A percentile compares a stretch with the other conserved stretches of the same genome.
Conservation (phyloP, 768 basidiomycete species). For the Pleurotus djamor region DNA sequence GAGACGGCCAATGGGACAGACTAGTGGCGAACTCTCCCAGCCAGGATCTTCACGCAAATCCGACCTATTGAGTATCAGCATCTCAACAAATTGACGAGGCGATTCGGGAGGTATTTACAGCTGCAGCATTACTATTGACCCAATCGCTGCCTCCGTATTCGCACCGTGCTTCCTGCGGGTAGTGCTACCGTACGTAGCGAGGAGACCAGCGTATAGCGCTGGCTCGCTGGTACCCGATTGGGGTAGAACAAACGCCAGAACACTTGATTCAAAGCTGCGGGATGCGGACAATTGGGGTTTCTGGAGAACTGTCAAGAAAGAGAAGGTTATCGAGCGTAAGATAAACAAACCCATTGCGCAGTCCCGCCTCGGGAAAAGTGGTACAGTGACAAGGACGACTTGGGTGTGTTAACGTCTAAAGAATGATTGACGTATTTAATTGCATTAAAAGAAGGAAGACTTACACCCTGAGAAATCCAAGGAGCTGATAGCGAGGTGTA, state of each 20-base stretch:
- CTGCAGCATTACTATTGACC: slow-evolving; percentile 47
- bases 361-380: slow-evolving; percentile 16
- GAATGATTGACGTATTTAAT: background rate
- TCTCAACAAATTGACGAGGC: background rate
- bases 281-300: slow-evolving; percentile 24
- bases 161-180: slow-evolving; percentile 24
- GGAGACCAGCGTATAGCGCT: slow-evolving; percentile 43
- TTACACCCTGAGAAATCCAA: slow-evolving; percentile 65
- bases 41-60: slow-evolving; percentile 47
- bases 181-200: slow-evolving; percentile 43
- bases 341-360: slow-evolving; percentile 38
- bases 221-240: slow-evolving; percentile 25
- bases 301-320: slow-evolving; percentile 19
- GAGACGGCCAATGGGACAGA: slow-evolving; percentile 34
- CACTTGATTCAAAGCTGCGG: slow-evolving; percentile 40
- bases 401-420: slow-evolving; percentile 34
- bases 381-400: slow-evolving; percentile 35
- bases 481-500: slow-evolving; percentile 51
- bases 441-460: slow-evolving; percentile 14
- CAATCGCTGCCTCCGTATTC: slow-evolving; percentile 40
- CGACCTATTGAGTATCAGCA: slow-evolving; percentile 34
- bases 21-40: slow-evolving; percentile 48
- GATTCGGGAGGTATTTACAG: slow-evolving; percentile 38
- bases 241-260: slow-evolving; percentile 46
- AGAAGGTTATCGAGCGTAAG: background rate